phyloP scores from a whole-genome alignment of 768 basidiomycete genomes.

The Mycena kentingensis region DNA sequence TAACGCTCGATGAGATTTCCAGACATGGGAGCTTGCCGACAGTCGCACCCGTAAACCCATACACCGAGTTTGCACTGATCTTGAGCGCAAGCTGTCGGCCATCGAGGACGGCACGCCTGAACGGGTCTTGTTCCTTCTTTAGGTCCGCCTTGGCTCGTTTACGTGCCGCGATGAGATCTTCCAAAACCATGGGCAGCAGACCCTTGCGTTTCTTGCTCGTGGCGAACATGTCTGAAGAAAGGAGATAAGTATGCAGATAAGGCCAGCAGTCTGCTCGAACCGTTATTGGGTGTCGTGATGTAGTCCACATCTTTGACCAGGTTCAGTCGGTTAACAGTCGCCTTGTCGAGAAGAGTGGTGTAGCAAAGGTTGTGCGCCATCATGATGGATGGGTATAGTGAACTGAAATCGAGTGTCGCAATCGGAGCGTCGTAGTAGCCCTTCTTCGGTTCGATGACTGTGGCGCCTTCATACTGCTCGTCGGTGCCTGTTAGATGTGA shows the following conservation, averaged over 20 bases:
- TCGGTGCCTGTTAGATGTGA: slow-evolving; percentile 62
- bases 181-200: slow-evolving; percentile 85
- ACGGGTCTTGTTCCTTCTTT: slow-evolving; percentile 96
- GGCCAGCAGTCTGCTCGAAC: slow-evolving; percentile 52
- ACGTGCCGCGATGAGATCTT: slow-evolving; percentile 90
- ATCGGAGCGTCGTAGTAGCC: slow-evolving; percentile 97
- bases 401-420: slow-evolving; percentile 97
- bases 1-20: slow-evolving; percentile 92
- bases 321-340: slow-evolving; percentile 72
- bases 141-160: slow-evolving; percentile 95
- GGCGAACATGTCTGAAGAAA: slow-evolving; percentile 75
- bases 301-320: slow-evolving; percentile 89
- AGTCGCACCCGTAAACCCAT: slow-evolving; percentile 98
- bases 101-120: slow-evolving; percentile 95
- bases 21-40: slow-evolving; percentile 96
- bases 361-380: slow-evolving; percentile 99
- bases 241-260: not conserved
- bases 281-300: slow-evolving; percentile 93
- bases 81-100: slow-evolving; percentile 97
- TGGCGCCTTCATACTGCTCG: slow-evolving; percentile 98
- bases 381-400: slow-evolving; percentile 99
- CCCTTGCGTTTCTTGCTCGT: slow-evolving; percentile 78
- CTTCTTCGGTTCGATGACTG: slow-evolving; percentile 94
- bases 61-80: slow-evolving; percentile 99
- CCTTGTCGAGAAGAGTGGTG: slow-evolving; percentile 87